Conservation (phyloP, 306 rosid species). For the Ormosia semicastrata region DNA sequence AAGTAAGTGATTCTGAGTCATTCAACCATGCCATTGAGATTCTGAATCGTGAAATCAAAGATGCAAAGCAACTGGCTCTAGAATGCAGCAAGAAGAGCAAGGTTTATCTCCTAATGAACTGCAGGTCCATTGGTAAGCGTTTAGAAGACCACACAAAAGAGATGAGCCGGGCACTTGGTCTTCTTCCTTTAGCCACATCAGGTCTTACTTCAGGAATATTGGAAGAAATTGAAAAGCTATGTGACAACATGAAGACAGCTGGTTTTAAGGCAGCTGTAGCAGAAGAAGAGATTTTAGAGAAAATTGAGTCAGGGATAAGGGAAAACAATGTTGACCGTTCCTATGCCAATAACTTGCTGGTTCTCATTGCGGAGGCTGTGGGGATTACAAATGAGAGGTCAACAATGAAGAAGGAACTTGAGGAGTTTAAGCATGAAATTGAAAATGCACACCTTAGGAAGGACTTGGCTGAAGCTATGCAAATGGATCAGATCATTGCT, state of each 20-base stretch:
- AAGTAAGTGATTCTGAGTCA: slow-evolving; percentile 44
- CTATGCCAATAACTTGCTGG: slow-evolving; percentile 66
- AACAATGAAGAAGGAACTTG: slow-evolving; percentile 63
- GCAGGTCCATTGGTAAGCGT: slow-evolving; percentile 47
- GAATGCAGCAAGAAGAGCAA: slow-evolving; percentile 74
- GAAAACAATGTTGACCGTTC: slow-evolving; percentile 66
- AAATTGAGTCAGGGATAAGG: slow-evolving; percentile 73
- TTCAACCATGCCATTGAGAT: slow-evolving; percentile 52
- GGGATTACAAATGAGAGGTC: slow-evolving; percentile 69
- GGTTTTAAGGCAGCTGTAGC: slow-evolving; percentile 67
- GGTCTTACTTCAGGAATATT: slow-evolving; percentile 53
- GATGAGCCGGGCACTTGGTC: slow-evolving; percentile 55
- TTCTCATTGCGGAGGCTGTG: slow-evolving; percentile 69
- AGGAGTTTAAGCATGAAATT: slow-evolving; percentile 73
- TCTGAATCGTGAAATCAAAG: slow-evolving; percentile 49
- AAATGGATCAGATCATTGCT: slow-evolving; percentile 92
- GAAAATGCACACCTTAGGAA: slow-evolving; percentile 68
- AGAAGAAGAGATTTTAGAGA: slow-evolving; percentile 79
- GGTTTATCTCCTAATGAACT: slow-evolving; percentile 67
- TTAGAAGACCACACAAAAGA: slow-evolving; percentile 42
- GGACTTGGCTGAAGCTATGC: slow-evolving; percentile 80
- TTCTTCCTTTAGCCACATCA: slow-evolving; percentile 58
- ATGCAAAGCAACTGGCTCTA: slow-evolving; percentile 49
- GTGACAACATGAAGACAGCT: slow-evolving; percentile 61
- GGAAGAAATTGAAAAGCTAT: slow-evolving; percentile 52